Evolutionary conservation across 306 rosid species (phyloP).

Genomic region (Trifolium pratense): DNA sequence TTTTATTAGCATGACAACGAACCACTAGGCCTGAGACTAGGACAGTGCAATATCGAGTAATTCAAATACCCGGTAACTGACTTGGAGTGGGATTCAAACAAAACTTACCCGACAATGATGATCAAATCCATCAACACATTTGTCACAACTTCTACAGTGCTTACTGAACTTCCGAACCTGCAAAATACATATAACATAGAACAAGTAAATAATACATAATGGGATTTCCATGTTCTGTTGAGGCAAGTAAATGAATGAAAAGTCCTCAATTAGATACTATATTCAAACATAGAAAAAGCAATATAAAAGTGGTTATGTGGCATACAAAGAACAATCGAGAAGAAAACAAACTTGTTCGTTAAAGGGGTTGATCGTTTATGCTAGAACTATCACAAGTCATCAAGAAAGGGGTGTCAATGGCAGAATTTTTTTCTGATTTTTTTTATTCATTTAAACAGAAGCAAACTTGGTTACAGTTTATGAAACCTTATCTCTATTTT

Average conservation of each 20-base stretch:
- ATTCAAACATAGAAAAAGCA: slow-evolving; percentile 22
- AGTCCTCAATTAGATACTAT: slow-evolving; percentile 3
- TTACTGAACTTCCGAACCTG: slow-evolving; percentile 85
- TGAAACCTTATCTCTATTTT: neutral
- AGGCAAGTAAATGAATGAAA: slow-evolving; percentile 29
- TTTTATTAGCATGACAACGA: slow-evolving; percentile 14
- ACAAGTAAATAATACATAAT: slow-evolving; percentile 15
- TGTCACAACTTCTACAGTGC: slow-evolving; percentile 87
- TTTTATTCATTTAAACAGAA: slow-evolving; percentile 8
- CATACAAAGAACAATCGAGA: slow-evolving; percentile 18
- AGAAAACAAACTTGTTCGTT: neutral
- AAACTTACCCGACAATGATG: slow-evolving; percentile 80
- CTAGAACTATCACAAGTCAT: slow-evolving; percentile 9
- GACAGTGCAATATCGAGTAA: slow-evolving; percentile 13
- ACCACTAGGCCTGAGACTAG: slow-evolving; percentile 7
- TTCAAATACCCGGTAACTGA: slow-evolving; percentile 23
- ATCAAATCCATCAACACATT: slow-evolving; percentile 90
- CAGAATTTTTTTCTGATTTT: neutral
- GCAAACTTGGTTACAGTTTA: slow-evolving; percentile 13
- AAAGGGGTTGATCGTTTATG: neutral
- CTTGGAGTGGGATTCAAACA: slow-evolving; percentile 6
- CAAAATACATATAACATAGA: slow-evolving; percentile 38
- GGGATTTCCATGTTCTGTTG: slow-evolving; percentile 18
- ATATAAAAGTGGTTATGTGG: slow-evolving; percentile 3
- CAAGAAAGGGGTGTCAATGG: neutral